phyloP scores from a whole-genome alignment of 495 filamentous ascomycete species.

The Trichodelitschia bisporula region DNA sequence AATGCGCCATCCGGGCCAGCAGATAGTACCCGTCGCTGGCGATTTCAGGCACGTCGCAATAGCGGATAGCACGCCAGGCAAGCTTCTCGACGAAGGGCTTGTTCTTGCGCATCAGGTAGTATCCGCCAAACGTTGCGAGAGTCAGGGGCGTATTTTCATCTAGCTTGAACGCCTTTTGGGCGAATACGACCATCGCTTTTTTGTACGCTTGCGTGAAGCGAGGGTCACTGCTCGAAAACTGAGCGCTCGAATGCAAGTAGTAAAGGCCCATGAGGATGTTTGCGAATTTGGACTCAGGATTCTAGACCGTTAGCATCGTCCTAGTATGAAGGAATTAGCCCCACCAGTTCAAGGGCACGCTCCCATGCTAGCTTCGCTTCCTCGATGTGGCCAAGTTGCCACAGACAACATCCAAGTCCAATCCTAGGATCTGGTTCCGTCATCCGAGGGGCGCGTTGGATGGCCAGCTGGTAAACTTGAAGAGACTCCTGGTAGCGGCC shows the following conservation, averaged over 20 bases:
- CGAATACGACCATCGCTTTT: conserved; percentile 82
- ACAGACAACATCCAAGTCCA: conserved; percentile 84
- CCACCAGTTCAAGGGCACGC: conserved; percentile 43
- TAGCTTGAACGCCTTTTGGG: conserved; percentile 80
- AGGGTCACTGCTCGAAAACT: conserved; percentile 49
- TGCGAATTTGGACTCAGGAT: conserved; percentile 71
- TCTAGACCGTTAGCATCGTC: conserved; percentile 18
- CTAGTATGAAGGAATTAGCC: conserved; percentile 1
- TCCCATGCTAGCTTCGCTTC: conserved; percentile 82
- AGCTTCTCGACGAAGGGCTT: conserved; percentile 59
- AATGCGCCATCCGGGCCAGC: conserved; percentile 72
- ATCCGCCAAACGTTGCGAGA: conserved; percentile 67
- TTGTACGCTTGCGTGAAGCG: conserved; percentile 64
- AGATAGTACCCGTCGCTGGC: conserved; percentile 94
- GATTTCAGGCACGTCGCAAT: conserved; percentile 83
- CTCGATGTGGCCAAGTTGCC: conserved; percentile 83
- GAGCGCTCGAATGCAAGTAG: conserved; percentile 60
- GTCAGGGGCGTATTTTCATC: conserved; percentile 82
- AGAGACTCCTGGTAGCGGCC: conserved; percentile 64
- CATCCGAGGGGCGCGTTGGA: conserved; percentile 61
- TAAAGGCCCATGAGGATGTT: conserved; percentile 76
- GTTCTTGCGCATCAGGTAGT: conserved; percentile 58
- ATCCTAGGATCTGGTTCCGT: conserved; percentile 90
- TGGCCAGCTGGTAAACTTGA: conserved; percentile 60
- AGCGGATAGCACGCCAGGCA: conserved; percentile 78